phyloP scores from a whole-genome alignment of 768 basidiomycete species.

The Flagelloscypha sp. region DNA sequence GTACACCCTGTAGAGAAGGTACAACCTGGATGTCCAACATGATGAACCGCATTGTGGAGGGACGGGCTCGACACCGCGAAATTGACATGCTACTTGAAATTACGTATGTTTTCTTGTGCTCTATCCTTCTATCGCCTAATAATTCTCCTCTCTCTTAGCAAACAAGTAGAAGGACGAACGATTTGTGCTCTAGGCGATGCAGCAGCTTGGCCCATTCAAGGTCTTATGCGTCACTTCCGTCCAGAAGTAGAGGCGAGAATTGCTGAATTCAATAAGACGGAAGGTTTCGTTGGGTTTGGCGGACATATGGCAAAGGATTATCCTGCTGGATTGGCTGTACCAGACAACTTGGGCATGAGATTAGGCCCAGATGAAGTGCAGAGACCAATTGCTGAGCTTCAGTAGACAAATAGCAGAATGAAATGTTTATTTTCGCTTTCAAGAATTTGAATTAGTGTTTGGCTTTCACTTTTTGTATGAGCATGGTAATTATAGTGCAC shows the following conservation, averaged over 20 bases:
- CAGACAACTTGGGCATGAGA: conserved; percentile 65
- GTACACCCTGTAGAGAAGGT: conserved; percentile 88
- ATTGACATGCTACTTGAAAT: conserved; percentile 97
- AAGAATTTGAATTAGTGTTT: no score
- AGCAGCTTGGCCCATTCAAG: conserved; percentile 98
- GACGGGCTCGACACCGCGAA: conserved; percentile 84
- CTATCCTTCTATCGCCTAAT: background rate
- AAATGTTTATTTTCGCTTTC: no score
- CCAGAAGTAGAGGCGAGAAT: conserved; percentile 91
- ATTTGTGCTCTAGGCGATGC: conserved; percentile 97
- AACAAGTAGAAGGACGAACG: conserved; percentile 94
- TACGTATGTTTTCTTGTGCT: conserved; percentile 45
- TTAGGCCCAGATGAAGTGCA: no score
- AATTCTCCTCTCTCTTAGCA: conserved; percentile 35
- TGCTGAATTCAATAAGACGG: conserved; percentile 57
- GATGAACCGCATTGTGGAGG: conserved; percentile 96
- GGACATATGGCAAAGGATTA: conserved; percentile 62
- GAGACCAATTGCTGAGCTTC: no score
- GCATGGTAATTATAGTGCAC: no score
- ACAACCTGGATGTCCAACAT: conserved; percentile 99
- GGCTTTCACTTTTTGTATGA: no score
- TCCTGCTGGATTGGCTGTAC: conserved; percentile 61
- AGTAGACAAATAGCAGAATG: no score
- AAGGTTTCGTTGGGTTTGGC: conserved; percentile 86
- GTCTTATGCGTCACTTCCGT: conserved; percentile 95